Percentiles rank a stretch among this genome's conserved stretches.
Conservation (phyloP, 2,329 filamentous ascomycete genomes). For the Alternaria sp. region DNA sequence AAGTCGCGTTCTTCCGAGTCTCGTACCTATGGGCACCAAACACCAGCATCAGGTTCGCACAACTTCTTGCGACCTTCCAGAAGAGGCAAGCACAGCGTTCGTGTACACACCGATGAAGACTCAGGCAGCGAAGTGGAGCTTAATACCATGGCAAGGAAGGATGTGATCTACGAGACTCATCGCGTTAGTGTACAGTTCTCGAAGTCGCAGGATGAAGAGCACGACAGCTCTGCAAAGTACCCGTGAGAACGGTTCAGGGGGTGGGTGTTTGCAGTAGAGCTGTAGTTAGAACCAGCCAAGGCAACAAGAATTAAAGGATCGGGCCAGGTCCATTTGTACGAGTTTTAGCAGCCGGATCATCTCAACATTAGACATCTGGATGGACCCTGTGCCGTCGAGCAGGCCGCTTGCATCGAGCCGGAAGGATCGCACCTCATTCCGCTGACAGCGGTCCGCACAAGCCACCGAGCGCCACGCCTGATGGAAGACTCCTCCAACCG, state of each 20-base stretch:
- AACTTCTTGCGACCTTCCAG: constrained; percentile 13
- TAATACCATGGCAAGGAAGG: constrained; percentile 26
- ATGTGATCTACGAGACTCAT: constrained; percentile 34
- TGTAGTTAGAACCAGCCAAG: not conserved
- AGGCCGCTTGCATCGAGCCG: not conserved
- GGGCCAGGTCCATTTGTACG: not conserved
- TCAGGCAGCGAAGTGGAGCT: constrained; percentile 36
- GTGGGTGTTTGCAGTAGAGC: not conserved
- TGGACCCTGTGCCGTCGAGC: not conserved
- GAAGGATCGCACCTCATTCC: constrained; percentile 1
- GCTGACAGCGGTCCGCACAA: constrained; percentile 7
- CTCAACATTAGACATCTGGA: not conserved
- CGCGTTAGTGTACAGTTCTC: constrained; percentile 33
- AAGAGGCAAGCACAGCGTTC: constrained; percentile 17
- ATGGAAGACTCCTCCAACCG: constrained; percentile 8
- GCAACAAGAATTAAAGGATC: constrained; percentile 5
- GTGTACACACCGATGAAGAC: constrained; percentile 23
- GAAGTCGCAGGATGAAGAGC: constrained; percentile 16
- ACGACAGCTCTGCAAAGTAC: constrained; percentile 2
- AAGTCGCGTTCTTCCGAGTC: constrained; percentile 22
- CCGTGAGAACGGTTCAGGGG: constrained; percentile 8
- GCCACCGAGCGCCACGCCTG: constrained; percentile 1
- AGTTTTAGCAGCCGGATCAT: constrained; percentile 1
- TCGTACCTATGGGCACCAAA: constrained; percentile 17
- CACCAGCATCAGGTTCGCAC: constrained; percentile 15